A percentile compares a stretch with the other conserved stretches of the same genome.
Evolutionary conservation across 1,139 yeast species (phyloP).

Genomic region (Zygosaccharomyces sapae): DNA sequence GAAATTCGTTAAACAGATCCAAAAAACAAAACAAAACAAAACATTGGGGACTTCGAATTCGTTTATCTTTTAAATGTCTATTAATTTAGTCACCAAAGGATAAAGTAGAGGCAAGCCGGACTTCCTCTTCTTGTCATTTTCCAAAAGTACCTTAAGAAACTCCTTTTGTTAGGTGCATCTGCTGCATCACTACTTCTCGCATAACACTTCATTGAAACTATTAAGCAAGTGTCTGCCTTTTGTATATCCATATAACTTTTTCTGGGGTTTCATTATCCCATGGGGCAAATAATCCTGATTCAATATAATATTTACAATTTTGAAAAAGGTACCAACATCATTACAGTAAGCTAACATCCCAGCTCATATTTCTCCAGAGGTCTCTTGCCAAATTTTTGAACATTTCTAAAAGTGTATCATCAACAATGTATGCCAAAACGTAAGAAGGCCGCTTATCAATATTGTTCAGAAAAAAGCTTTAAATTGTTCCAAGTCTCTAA

Average conservation of each 20-base stretch:
- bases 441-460: constrained; percentile 16
- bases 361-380: neutral
- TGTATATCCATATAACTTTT: constrained; percentile 7
- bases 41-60: no score
- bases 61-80: neutral
- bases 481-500: constrained; percentile 21
- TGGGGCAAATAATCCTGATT: constrained; percentile 12
- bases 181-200: neutral
- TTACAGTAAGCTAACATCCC: no score
- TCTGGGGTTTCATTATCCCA: constrained; percentile 2
- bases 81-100: neutral
- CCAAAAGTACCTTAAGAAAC: neutral
- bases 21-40: no score
- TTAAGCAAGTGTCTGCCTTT: constrained; percentile 20
- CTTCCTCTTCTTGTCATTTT: neutral
- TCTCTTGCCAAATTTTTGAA: constrained; percentile 1
- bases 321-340: constrained; percentile 9
- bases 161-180: constrained; percentile 4
- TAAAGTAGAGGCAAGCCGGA: constrained; percentile 3
- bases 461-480: constrained; percentile 22
- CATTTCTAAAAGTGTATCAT: constrained; percentile 17
- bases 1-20: no score
- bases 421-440: constrained; percentile 24
- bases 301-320: constrained; percentile 11
- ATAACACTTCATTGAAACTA: constrained; percentile 11